Evolutionary conservation across 805 yeast species (phyloP).

Genomic region (Pichia exigua): DNA sequence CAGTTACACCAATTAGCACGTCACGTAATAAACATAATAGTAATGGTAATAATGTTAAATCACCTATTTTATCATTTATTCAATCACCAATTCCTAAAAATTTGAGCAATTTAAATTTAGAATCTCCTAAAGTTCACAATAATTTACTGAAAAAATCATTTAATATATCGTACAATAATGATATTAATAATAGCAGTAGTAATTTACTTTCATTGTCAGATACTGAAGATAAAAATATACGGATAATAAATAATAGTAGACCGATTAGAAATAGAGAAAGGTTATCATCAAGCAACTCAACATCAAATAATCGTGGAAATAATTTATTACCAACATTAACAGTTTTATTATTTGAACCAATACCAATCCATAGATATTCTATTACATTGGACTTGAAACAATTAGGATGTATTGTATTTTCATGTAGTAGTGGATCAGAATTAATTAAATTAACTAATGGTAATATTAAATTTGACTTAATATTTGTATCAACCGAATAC

Average conservation of each 20-base stretch:
- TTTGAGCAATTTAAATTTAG: constrained; percentile 3
- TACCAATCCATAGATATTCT: constrained; percentile 70
- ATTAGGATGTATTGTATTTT: constrained; percentile 72
- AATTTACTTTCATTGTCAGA: constrained; percentile 48
- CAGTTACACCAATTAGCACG: constrained; percentile 19
- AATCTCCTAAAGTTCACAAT: not conserved
- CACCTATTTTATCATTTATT: constrained; percentile 11
- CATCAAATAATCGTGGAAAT: no score
- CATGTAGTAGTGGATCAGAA: constrained; percentile 75
- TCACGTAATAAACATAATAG: constrained; percentile 23
- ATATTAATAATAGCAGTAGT: not conserved
- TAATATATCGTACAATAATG: not conserved
- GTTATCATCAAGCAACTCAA: not conserved
- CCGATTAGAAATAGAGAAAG: not conserved
- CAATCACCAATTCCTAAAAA: constrained; percentile 17
- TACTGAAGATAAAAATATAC: constrained; percentile 47
- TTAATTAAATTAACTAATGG: constrained; percentile 75
- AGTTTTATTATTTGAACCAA: constrained; percentile 78
- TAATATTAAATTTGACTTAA: constrained; percentile 74
- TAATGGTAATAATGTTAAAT: constrained; percentile 5
- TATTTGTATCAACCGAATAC: constrained; percentile 64
- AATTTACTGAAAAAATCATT: constrained; percentile 19
- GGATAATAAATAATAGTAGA: constrained; percentile 33
- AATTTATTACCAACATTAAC: constrained; percentile 34
- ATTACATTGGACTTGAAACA: constrained; percentile 55